Conservation (phyloP, 164 flowering plant species). For the Euptelea pleiosperma region DNA sequence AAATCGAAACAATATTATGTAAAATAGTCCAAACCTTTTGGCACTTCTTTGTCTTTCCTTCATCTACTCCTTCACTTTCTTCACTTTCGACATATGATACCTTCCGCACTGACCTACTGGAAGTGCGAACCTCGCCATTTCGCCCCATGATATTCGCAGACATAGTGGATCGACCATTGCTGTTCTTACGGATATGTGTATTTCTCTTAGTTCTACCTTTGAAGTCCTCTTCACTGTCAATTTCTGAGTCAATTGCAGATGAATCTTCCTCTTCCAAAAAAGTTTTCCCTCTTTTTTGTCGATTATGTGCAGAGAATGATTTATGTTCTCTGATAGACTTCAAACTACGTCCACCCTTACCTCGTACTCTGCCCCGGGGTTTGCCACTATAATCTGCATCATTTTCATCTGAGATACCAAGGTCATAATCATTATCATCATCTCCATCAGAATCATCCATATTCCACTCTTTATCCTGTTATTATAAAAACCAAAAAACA, state of each 20-base stretch:
- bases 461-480: slow-evolving; percentile 71
- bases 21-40: slow-evolving; percentile 58
- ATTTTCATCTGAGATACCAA: slow-evolving; percentile 73
- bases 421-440: slow-evolving; percentile 54
- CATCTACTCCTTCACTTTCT: slow-evolving; percentile 87
- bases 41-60: slow-evolving; percentile 56
- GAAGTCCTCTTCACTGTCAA: slow-evolving; percentile 64
- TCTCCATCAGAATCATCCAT: slow-evolving; percentile 73
- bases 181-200: slow-evolving; percentile 37
- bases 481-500: slow-evolving; percentile 14
- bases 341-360: slow-evolving; percentile 40
- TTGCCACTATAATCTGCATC: slow-evolving; percentile 45
- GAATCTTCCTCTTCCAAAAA: slow-evolving; percentile 61
- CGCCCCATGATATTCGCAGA: slow-evolving; percentile 28
- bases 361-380: slow-evolving; percentile 36
- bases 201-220: slow-evolving; percentile 44
- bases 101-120: slow-evolving; percentile 76
- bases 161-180: slow-evolving; percentile 35
- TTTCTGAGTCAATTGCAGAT: slow-evolving; percentile 61
- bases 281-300: slow-evolving; percentile 53
- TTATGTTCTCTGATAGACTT: slow-evolving; percentile 47
- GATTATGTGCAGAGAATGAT: slow-evolving; percentile 32
- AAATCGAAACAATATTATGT: neutral
- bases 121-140: slow-evolving; percentile 69
- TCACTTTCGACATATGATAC: slow-evolving; percentile 98